Evolutionary conservation across 1,284 basidiomycete genomes (phyloP).

Genomic region (Papiliotrema laurentii): DNA sequence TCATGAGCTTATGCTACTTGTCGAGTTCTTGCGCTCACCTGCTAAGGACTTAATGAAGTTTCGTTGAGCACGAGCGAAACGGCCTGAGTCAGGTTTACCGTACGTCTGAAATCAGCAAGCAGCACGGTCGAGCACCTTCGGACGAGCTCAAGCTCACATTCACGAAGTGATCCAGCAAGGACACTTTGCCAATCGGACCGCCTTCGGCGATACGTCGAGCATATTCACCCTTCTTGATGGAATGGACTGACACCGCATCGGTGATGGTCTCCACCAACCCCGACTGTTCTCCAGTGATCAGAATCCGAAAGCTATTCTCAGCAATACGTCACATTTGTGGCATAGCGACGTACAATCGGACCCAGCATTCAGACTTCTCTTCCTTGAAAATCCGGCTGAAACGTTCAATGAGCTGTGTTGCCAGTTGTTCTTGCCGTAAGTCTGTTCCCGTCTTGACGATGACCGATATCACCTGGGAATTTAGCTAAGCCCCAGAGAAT

Average conservation of each 20-base stretch:
- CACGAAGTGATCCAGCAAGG: conserved; percentile 82
- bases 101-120: conserved; percentile 61
- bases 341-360: conserved; percentile 68
- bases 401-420: conserved; percentile 88
- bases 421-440: conserved; percentile 94
- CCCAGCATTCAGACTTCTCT: conserved; percentile 84
- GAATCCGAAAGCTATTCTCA: conserved; percentile 62
- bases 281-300: conserved; percentile 89
- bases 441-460: conserved; percentile 99
- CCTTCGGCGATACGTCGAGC: conserved; percentile 76
- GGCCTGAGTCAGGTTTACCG: conserved; percentile 78
- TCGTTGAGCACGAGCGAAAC: conserved; percentile 75
- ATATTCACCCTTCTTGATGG: conserved; percentile 98
- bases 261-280: conserved; percentile 93
- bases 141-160: conserved; percentile 54
- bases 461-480: conserved; percentile 70
- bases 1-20: not conserved
- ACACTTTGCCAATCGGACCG: conserved; percentile 69
- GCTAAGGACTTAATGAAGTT: conserved; percentile 95
- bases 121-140: not conserved
- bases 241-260: conserved; percentile 96
- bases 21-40: conserved; percentile 50
- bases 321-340: not conserved
- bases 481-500: not conserved
- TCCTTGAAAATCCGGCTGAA: conserved; percentile 94